These are phyloP conservation scores for Platanthera guangdongensis DNA, from an alignment of 106 monocot species.

Conservation along the genomic window DNA sequence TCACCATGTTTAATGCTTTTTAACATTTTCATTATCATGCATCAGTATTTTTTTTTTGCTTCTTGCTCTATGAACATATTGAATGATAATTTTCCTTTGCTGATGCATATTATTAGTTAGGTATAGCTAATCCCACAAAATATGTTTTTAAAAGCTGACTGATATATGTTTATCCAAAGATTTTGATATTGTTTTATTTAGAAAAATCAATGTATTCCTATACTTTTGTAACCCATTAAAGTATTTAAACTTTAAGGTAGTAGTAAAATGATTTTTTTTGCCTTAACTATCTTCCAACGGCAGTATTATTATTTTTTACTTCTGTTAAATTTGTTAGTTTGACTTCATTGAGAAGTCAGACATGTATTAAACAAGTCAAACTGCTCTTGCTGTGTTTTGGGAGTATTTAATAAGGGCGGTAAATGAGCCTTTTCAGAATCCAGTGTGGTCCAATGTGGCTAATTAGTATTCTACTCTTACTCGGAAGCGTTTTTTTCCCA, in stretches of 20 bases:
- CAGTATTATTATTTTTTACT: not conserved
- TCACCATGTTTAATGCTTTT: not conserved
- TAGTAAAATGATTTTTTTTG: not conserved
- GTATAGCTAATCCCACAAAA: not conserved
- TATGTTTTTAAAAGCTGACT: not conserved
- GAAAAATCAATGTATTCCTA: not conserved
- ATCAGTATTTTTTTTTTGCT: not conserved
- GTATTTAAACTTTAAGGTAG: not conserved
- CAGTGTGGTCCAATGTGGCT: not conserved
- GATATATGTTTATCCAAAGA: not conserved
- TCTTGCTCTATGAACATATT: not conserved
- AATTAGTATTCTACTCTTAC: not conserved
- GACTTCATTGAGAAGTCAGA: not conserved
- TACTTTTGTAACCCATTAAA: not conserved
- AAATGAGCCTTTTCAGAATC: too few relatives aligned
- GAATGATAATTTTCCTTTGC: not conserved
- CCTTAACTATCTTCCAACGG: not conserved
- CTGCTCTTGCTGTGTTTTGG: not conserved
- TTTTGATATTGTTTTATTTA: not conserved
- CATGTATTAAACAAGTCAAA: not conserved
- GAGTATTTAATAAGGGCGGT: not conserved
- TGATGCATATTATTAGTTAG: not conserved
- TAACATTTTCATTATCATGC: not conserved
- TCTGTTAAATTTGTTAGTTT: not conserved
- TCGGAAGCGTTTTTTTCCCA: not conserved